Evolutionary conservation across 2,329 filamentous ascomycete species (phyloP).

Genomic region (Tolypocladium pustulatum): DNA sequence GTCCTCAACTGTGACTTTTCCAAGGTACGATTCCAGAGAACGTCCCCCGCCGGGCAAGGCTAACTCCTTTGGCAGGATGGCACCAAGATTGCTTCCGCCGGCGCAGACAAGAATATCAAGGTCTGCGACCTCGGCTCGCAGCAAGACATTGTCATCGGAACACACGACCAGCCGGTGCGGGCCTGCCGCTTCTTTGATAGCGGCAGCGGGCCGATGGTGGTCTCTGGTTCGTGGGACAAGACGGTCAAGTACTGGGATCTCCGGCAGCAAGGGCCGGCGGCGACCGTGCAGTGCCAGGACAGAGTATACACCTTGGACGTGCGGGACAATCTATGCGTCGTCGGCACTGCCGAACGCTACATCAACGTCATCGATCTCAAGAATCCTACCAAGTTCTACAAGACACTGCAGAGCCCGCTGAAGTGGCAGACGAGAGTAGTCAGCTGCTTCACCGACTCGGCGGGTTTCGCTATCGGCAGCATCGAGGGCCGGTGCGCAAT

Average conservation of each 20-base stretch:
- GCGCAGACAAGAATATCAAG: constrained; percentile 83
- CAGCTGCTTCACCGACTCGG: constrained; percentile 86
- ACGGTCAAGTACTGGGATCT: constrained; percentile 85
- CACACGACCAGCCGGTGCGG: constrained; percentile 75
- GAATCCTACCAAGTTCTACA: constrained; percentile 85
- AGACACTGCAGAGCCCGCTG: constrained; percentile 87
- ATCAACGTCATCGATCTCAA: constrained; percentile 92
- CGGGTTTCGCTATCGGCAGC: constrained; percentile 87
- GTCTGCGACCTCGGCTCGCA: constrained; percentile 70
- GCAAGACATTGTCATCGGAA: constrained; percentile 63
- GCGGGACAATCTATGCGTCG: constrained; percentile 75
- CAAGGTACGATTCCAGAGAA: constrained; percentile 47
- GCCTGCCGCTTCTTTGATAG: constrained; percentile 68
- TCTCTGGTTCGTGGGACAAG: constrained; percentile 90
- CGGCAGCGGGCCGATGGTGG: constrained; percentile 65
- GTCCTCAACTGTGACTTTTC: constrained; percentile 82
- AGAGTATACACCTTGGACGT: constrained; percentile 89
- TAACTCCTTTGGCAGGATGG: constrained; percentile 55
- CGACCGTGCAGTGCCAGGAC: constrained; percentile 58
- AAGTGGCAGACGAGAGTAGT: constrained; percentile 98
- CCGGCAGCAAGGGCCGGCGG: constrained; percentile 54
- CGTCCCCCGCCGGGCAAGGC: no score
- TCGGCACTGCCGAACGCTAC: constrained; percentile 89
- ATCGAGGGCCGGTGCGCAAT: constrained; percentile 97
- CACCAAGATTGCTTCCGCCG: constrained; percentile 74